Conservation (phyloP, 1,139 yeast genomes). For the Lodderomyces metapsilosis region DNA sequence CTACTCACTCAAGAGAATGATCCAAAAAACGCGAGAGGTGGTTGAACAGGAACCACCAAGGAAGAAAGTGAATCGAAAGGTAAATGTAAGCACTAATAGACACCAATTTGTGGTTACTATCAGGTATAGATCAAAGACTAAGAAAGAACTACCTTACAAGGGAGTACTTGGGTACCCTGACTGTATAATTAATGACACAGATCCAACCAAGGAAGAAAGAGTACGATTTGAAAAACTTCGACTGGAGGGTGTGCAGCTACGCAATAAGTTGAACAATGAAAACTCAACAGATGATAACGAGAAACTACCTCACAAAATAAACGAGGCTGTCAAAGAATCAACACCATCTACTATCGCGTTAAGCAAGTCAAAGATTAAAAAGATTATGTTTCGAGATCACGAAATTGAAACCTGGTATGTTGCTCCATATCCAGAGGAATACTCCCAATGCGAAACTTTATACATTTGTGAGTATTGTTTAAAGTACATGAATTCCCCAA, state of each 20-base stretch:
- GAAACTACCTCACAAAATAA: not conserved
- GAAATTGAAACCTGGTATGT: constrained; percentile 91
- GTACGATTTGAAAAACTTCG: constrained; percentile 38
- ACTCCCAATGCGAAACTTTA: constrained; percentile 58
- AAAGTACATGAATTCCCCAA: constrained; percentile 74
- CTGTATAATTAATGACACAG: constrained; percentile 59
- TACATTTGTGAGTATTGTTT: constrained; percentile 85
- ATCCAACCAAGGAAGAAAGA: constrained; percentile 56
- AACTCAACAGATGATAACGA: not conserved
- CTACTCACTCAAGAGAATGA: constrained; percentile 17
- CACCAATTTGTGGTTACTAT: constrained; percentile 8
- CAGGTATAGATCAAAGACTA: constrained; percentile 3
- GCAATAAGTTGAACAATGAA: constrained; percentile 8
- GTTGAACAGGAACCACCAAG: not conserved
- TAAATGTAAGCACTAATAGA: not conserved
- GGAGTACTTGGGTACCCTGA: constrained; percentile 62
- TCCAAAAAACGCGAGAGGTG: constrained; percentile 11
- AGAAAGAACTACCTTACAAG: constrained; percentile 56
- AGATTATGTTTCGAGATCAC: constrained; percentile 65
- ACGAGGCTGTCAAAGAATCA: constrained; percentile 12
- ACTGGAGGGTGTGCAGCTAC: constrained; percentile 24
- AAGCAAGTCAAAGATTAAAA: constrained; percentile 33
- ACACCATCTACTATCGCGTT: constrained; percentile 17
- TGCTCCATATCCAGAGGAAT: constrained; percentile 92
- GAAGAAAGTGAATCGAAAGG: not conserved